Evolutionary conservation across 1,139 yeast genomes (phyloP).

Genomic region (Nakaseomyces bracarensis): DNA sequence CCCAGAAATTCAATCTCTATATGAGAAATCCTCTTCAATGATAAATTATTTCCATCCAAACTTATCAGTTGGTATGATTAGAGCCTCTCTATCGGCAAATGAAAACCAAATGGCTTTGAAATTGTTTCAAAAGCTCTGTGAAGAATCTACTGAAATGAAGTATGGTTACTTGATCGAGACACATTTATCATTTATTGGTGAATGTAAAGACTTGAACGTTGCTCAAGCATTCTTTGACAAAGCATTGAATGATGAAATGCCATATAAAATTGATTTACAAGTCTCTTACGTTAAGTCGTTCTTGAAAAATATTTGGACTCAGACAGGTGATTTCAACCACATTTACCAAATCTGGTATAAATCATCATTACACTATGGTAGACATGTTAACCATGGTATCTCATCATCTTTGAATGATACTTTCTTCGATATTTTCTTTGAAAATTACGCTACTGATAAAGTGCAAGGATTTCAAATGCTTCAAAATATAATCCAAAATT

Average conservation of each 20-base stretch:
- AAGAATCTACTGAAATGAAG: constrained; percentile 31
- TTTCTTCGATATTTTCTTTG: constrained; percentile 61
- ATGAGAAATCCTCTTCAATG: constrained; percentile 36
- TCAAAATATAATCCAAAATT: constrained; percentile 48
- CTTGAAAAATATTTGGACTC: constrained; percentile 53
- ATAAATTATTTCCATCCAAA: constrained; percentile 40
- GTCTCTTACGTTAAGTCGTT: constrained; percentile 67
- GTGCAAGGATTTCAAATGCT: constrained; percentile 51
- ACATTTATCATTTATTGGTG: constrained; percentile 74
- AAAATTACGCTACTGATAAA: constrained; percentile 46
- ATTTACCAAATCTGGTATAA: constrained; percentile 58
- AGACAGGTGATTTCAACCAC: constrained; percentile 49
- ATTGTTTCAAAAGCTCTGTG: constrained; percentile 41
- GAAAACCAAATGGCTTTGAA: constrained; percentile 44
- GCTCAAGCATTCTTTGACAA: constrained; percentile 69
- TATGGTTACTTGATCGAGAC: constrained; percentile 50
- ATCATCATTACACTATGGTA: constrained; percentile 51
- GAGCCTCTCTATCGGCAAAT: constrained; percentile 48
- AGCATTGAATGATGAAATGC: constrained; percentile 57
- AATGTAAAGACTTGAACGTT: constrained; percentile 62
- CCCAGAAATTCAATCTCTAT: constrained; percentile 47
- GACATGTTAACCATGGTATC: constrained; percentile 55
- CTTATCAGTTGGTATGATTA: constrained; percentile 51
- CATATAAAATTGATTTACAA: constrained; percentile 63
- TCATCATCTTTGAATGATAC: constrained; percentile 62